Evolutionary conservation across 345 rosid species (phyloP).

Genomic region (Noccaea caerulescens): DNA sequence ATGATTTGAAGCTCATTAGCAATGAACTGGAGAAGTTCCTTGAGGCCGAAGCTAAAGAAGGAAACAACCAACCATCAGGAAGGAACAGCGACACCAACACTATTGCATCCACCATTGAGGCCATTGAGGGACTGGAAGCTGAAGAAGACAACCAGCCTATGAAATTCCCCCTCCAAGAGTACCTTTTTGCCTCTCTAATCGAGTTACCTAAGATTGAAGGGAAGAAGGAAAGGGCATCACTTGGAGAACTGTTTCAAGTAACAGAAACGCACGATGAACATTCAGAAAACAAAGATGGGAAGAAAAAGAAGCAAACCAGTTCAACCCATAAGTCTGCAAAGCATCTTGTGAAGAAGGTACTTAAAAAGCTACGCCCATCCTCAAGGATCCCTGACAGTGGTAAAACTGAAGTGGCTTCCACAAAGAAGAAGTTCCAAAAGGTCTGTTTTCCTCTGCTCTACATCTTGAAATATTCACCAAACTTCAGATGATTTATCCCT

Average conservation of each 20-base stretch:
- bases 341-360: constrained; percentile 64
- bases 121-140: constrained; percentile 47
- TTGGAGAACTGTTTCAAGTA: constrained; percentile 67
- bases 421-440: constrained; percentile 70
- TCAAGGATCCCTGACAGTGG: constrained; percentile 42
- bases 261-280: constrained; percentile 55
- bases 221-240: constrained; percentile 72
- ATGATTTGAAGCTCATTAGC: constrained; percentile 66
- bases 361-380: constrained; percentile 59
- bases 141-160: constrained; percentile 54
- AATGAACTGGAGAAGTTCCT: constrained; percentile 74
- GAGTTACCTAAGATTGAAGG: constrained; percentile 54
- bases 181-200: constrained; percentile 68
- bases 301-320: constrained; percentile 53
- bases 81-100: constrained; percentile 70
- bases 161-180: constrained; percentile 77
- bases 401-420: constrained; percentile 47
- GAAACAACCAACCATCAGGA: constrained; percentile 59
- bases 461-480: constrained; percentile 23
- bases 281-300: constrained; percentile 44
- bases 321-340: constrained; percentile 58
- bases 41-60: constrained; percentile 81
- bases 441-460: constrained; percentile 46
- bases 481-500: constrained; percentile 19
- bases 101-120: constrained; percentile 59